Evolutionary conservation across 495 filamentous ascomycete genomes (phyloP).

Genomic region (Letharia lupina): DNA sequence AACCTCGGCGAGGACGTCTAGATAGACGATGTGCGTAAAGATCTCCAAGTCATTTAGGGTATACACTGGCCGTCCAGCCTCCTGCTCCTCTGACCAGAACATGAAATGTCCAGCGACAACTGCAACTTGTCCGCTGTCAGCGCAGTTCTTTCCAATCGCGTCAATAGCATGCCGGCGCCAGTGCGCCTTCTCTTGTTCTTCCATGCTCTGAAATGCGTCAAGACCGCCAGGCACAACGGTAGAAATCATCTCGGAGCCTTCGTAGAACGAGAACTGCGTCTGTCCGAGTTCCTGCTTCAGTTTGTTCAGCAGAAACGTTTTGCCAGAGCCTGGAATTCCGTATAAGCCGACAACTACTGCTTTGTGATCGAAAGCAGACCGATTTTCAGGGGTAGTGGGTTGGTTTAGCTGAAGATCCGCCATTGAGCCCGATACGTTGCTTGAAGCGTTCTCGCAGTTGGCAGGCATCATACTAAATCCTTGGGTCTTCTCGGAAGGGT

Average conservation of each 20-base stretch:
- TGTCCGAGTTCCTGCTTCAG: constrained; percentile 28
- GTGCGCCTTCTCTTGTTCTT: constrained; percentile 33
- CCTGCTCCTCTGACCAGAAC: constrained; percentile 45
- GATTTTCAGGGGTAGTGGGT: constrained; percentile 19
- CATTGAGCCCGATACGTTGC: constrained; percentile 22
- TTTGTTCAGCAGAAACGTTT: constrained; percentile 41
- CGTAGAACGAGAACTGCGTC: neutral
- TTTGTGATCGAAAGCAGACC: constrained; percentile 25
- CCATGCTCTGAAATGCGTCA: constrained; percentile 39
- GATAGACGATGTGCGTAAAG: constrained; percentile 56
- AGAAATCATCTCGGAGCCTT: constrained; percentile 34
- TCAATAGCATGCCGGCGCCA: constrained; percentile 45
- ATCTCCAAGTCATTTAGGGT: constrained; percentile 41
- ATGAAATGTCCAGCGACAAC: constrained; percentile 55
- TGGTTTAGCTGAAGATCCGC: constrained; percentile 22
- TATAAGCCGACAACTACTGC: constrained; percentile 50
- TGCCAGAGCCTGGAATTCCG: constrained; percentile 54
- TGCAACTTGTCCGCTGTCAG: constrained; percentile 31
- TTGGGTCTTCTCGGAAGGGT: neutral
- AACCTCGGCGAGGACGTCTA: constrained; percentile 37
- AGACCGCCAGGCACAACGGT: constrained; percentile 44
- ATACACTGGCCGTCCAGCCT: constrained; percentile 29
- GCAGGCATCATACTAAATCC: constrained; percentile 11
- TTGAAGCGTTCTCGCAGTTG: constrained; percentile 26
- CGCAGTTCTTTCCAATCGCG: constrained; percentile 36